Percentiles rank a stretch among this genome's conserved stretches.
phyloP scores from a whole-genome alignment of 257 asterid genomes.

The Nicotiana undulata region DNA sequence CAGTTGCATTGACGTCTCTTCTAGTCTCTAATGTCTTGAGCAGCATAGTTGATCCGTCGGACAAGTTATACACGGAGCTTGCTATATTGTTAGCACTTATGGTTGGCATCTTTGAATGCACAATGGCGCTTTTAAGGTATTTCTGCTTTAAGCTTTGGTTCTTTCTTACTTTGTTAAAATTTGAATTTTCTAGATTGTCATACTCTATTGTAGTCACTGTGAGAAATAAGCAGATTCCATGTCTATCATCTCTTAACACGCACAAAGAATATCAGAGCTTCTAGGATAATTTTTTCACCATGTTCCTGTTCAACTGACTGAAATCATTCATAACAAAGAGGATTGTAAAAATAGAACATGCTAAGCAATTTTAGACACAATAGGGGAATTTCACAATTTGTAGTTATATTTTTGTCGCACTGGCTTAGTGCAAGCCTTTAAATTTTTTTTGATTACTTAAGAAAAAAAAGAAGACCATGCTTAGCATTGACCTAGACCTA shows the following conservation, averaged over 20 bases:
- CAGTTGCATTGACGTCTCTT: constrained; percentile 95
- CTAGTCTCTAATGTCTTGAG: constrained; percentile 89
- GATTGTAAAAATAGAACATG: not conserved
- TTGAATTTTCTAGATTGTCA: not conserved
- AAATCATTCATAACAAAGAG: not conserved
- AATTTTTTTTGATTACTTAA: too few relatives aligned
- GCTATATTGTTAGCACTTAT: constrained; percentile 90
- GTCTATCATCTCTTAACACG: not conserved
- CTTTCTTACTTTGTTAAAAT: not conserved
- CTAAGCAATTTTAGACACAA: too few relatives aligned
- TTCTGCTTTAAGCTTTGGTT: constrained; percentile 16
- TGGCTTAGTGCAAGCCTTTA: too few relatives aligned
- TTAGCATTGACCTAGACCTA: not conserved
- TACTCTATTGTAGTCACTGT: not conserved
- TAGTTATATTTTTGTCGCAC: too few relatives aligned
- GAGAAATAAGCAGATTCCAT: not conserved
- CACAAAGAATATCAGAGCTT: not conserved
- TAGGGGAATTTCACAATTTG: too few relatives aligned
- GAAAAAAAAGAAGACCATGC: not conserved
- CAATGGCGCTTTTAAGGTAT: constrained; percentile 90
- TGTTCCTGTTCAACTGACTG: not conserved
- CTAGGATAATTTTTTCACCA: not conserved
- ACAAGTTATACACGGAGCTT: constrained; percentile 81
- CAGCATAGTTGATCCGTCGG: constrained; percentile 74
- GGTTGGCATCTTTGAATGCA: constrained; percentile 92